Evolutionary conservation across 2,329 filamentous ascomycete genomes (phyloP).

Genomic region (Sporothrix mexicana): DNA sequence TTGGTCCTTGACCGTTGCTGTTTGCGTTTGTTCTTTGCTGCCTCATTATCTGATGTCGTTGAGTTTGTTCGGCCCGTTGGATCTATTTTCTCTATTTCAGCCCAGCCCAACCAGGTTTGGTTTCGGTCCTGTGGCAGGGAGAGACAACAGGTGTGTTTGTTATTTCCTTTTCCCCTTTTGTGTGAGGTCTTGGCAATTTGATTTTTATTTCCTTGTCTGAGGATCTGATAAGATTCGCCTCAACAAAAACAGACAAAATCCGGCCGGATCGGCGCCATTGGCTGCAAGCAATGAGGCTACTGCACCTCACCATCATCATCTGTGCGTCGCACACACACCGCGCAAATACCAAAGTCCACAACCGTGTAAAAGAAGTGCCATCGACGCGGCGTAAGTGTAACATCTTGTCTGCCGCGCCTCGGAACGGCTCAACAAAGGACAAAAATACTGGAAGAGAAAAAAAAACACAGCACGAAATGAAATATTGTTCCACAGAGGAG

Average conservation of each 20-base stretch:
- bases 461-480: neutral
- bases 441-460: neutral
- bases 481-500: too few species aligned
- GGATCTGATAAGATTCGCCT: conserved; percentile 31
- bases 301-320: neutral
- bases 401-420: neutral
- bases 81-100: neutral
- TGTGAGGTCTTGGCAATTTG: conserved; percentile 9
- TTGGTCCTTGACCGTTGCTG: neutral
- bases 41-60: neutral
- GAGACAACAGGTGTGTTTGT: neutral
- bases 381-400: neutral
- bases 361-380: neutral
- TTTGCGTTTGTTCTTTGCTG: neutral
- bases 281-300: neutral
- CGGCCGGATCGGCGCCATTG: conserved; percentile 18
- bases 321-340: neutral
- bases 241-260: conserved; percentile 7
- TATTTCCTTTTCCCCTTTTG: neutral
- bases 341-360: neutral
- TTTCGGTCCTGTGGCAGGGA: neutral
- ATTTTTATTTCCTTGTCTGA: conserved; percentile 10
- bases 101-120: neutral
- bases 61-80: conserved; percentile 5
- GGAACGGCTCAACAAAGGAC: neutral